Evolutionary conservation across 495 filamentous ascomycete genomes (phyloP).

Genomic region (Chaetomium fimeti): DNA sequence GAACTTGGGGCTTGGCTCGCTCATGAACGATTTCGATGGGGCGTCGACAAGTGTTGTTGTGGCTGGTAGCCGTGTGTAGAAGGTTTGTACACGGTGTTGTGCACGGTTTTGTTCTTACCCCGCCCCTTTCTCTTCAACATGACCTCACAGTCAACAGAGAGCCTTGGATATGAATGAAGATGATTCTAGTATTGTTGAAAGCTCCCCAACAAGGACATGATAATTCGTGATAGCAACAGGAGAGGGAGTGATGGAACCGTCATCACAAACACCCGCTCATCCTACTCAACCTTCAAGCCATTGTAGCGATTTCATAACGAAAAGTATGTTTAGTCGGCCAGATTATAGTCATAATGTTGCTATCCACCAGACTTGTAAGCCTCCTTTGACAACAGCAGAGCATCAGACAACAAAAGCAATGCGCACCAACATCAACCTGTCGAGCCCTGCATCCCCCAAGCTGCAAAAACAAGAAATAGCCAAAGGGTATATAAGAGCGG

Average conservation of each 20-base stretch:
- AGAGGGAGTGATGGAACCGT: too few species aligned
- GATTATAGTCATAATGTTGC: too few species aligned
- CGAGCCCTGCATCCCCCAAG: background rate
- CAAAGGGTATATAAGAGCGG: conserved; percentile 2
- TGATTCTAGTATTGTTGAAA: too few species aligned
- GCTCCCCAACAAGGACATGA: too few species aligned
- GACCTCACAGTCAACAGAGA: too few species aligned
- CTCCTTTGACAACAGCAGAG: background rate
- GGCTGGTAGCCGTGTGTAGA: background rate
- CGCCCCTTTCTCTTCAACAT: background rate
- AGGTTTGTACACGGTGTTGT: background rate
- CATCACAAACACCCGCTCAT: too few species aligned
- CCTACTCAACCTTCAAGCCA: too few species aligned
- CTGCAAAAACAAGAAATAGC: conserved; percentile 1
- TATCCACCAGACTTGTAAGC: background rate
- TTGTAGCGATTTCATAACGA: too few species aligned
- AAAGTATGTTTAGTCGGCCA: too few species aligned
- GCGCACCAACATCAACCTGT: background rate
- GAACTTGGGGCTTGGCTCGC: conserved; percentile 8
- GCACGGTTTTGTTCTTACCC: background rate
- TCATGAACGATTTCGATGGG: background rate
- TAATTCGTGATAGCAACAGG: too few species aligned
- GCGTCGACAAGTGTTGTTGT: background rate
- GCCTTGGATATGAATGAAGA: too few species aligned
- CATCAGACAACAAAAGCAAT: background rate